Evolutionary conservation across 306 rosid species (phyloP).

Genomic region (Chamaecrista fasciculata): DNA sequence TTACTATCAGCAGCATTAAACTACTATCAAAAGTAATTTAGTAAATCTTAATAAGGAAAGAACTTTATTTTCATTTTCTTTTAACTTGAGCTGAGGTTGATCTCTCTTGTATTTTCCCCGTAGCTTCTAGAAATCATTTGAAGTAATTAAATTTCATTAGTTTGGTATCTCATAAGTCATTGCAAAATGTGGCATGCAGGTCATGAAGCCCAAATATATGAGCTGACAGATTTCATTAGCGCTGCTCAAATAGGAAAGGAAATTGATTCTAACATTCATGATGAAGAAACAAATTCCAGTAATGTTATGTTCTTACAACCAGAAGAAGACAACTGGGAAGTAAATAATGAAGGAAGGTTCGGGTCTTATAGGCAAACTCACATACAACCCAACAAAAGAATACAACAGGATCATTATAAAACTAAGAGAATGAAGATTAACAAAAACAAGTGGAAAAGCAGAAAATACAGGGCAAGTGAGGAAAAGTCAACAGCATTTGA

Average conservation of each 20-base stretch:
- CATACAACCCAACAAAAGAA: no score
- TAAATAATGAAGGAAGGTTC: no score
- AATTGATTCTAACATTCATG: background rate
- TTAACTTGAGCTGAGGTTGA: background rate
- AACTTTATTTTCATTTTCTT: background rate
- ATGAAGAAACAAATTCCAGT: no score
- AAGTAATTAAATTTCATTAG: no score
- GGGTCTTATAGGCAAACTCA: no score
- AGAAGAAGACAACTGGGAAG: no score
- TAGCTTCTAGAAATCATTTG: background rate
- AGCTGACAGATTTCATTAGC: conserved; percentile 64
- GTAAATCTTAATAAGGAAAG: background rate
- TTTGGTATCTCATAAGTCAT: background rate
- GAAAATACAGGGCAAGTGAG: background rate
- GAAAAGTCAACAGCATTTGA: conserved; percentile 37
- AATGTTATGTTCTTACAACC: no score
- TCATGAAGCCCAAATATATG: conserved; percentile 45
- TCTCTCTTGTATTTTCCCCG: background rate
- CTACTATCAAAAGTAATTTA: background rate
- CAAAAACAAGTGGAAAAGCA: conserved; percentile 1
- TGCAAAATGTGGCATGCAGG: conserved; percentile 52
- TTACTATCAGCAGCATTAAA: background rate
- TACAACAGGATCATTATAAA: background rate
- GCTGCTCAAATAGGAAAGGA: conserved; percentile 61
- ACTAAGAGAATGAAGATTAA: conserved; percentile 25